Base-by-base conservation (phyloP, 352 stramenopile genomes). In the Poterioochromonas sp. region DNA sequence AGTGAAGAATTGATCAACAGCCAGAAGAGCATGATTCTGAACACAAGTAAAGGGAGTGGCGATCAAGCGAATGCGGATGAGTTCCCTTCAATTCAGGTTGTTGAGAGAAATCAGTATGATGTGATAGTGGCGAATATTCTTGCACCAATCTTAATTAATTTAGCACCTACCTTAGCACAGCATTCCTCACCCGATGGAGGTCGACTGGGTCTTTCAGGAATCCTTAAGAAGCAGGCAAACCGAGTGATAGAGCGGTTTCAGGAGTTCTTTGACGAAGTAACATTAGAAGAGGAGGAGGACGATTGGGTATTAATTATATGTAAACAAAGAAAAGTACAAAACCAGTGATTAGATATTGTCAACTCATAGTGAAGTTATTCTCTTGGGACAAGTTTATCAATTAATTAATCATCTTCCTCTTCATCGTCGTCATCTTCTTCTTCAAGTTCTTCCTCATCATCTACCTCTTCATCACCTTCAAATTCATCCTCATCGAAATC, bases 191-290 rank as follows among this genome's bases (percentile, higher is more conserved):
- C 58, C 5, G 79, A 43, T 41, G 79, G 73, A 39, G n/a, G n/a
- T n/a, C 37, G 26, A 40, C 51, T 80, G 15, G 79, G 29, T 64
- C 43, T 82, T 12, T 74, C 73, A 49, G 79, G 79, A 37, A 37
- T 82, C 65, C 85, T 93, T 76, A 87, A 91, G 40, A 82, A 88
- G 81, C 84, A 90, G 76, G 83, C 92, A n/a, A 88, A 93, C 79
- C 79, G 86, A 71, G 88, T 88, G 65, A 91, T 93, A 83, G 86
- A 87, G 79, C 53, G 40, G 37, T 82, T 80, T 44, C 49, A 34
- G 1, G 41, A 47, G 12, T 41, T 40, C 37, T 82, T 82, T 47
- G 12, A 29, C 20, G 5, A 68, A 29, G 64, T 58, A 22, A 8
- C 0, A 0, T 32, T 77, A 22, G 79, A 54, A n/a, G 12, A 78